Conservation (phyloP, 2,329 filamentous ascomycete species). For the Karstenula rhodostoma region DNA sequence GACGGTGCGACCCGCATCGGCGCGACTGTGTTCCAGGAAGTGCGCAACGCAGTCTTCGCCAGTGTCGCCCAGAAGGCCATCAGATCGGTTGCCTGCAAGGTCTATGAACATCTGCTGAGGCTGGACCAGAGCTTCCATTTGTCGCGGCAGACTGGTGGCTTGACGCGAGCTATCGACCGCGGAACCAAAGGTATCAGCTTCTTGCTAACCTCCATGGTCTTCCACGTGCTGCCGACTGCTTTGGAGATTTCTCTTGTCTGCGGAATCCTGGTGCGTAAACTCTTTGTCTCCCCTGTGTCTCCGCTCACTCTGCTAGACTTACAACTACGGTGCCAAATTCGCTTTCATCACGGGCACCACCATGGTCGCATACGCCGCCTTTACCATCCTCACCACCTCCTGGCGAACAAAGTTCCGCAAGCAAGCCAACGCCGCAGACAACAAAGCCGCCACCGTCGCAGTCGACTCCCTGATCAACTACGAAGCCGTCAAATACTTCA, state of each 20-base stretch:
- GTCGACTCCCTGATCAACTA: slow-evolving; percentile 99
- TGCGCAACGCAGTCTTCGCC: slow-evolving; percentile 95
- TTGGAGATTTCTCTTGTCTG: slow-evolving; percentile 96
- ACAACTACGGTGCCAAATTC: slow-evolving; percentile 92
- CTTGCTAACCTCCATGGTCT: slow-evolving; percentile 95
- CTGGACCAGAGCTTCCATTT: slow-evolving; percentile 95
- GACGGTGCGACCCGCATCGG: slow-evolving; percentile 88
- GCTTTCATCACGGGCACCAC: slow-evolving; percentile 88
- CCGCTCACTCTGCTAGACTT: slow-evolving; percentile 65
- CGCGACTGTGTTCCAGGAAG: slow-evolving; percentile 87
- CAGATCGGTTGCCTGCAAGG: slow-evolving; percentile 85
- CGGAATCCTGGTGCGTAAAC: slow-evolving; percentile 74
- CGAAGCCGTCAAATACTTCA: slow-evolving; percentile 99
- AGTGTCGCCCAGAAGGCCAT: slow-evolving; percentile 98
- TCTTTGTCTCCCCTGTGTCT: not conserved
- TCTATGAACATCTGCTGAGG: slow-evolving; percentile 87
- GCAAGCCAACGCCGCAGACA: slow-evolving; percentile 95
- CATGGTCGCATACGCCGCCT: slow-evolving; percentile 94
- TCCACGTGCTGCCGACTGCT: slow-evolving; percentile 92
- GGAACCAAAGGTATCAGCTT: slow-evolving; percentile 99
- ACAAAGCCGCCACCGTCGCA: slow-evolving; percentile 91
- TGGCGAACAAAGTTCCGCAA: slow-evolving; percentile 98
- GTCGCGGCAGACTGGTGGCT: slow-evolving; percentile 89
- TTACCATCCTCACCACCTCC: slow-evolving; percentile 94
- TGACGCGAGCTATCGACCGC: slow-evolving; percentile 93